A percentile compares a stretch with the other conserved stretches of the same genome.
phyloP scores from a whole-genome alignment of 2,329 filamentous ascomycete species.

The Cercospora brassicicola region DNA sequence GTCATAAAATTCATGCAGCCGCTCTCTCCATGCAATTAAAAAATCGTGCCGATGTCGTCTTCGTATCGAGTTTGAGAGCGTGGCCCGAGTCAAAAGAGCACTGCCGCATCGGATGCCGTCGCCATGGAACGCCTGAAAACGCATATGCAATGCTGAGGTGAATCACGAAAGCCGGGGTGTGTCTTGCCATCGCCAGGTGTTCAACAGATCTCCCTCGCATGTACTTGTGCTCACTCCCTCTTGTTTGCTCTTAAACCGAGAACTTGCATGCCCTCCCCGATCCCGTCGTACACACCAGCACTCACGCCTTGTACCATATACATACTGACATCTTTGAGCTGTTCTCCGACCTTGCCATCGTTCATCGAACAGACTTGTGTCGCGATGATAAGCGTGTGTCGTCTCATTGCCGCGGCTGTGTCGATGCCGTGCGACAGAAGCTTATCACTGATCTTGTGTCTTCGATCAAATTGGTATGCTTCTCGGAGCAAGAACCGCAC shows the following conservation, averaged over 20 bases:
- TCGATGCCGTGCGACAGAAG: slow-evolving; percentile 55
- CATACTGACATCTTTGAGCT: slow-evolving; percentile 55
- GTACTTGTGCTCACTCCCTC: not conserved
- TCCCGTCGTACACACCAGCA: slow-evolving; percentile 67
- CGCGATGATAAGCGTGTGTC: slow-evolving; percentile 54
- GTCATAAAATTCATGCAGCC: not conserved
- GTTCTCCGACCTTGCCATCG: slow-evolving; percentile 63
- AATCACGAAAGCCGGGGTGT: not conserved
- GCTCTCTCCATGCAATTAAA: not conserved
- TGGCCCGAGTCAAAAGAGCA: not conserved
- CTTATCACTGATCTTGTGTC: slow-evolving; percentile 64
- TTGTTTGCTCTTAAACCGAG: slow-evolving; percentile 39
- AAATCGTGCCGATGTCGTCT: not conserved
- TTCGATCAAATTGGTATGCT: slow-evolving; percentile 63
- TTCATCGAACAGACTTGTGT: slow-evolving; percentile 61
- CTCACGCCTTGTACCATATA: slow-evolving; percentile 66
- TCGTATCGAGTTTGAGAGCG: not conserved
- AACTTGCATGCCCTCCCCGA: slow-evolving; percentile 55
- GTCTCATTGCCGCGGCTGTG: slow-evolving; percentile 56
- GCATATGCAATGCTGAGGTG: not conserved
- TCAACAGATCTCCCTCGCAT: not conserved
- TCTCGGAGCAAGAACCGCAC: slow-evolving; percentile 55
- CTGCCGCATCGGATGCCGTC: not conserved
- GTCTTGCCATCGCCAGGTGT: not conserved
- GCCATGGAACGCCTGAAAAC: not conserved